Base-by-base conservation (phyloP, 495 filamentous ascomycete genomes). In the Lentithecium fluviatile region DNA sequence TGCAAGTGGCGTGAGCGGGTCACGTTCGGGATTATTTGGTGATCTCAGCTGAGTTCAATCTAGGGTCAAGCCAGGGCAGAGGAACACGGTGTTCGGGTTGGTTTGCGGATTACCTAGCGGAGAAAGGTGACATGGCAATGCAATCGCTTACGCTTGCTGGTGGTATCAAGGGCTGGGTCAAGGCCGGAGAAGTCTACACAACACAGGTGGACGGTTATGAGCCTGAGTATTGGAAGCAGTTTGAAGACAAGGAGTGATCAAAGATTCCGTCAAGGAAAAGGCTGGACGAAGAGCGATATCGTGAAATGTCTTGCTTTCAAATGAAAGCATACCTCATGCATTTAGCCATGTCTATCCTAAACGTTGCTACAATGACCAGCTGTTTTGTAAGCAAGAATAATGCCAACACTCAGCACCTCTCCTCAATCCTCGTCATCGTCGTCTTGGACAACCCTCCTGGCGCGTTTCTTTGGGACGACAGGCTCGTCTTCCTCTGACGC, bases 141-240 rank as follows among this genome's bases (percentile, higher is more conserved):
- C 59, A 78, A 59, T 72, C 78, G 11, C 56, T 75, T 54, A 76
- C 76, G 5, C 70, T 81, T 42, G 71, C 70, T 15, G 77, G 79
- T n/a, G 79, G 78, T 2, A 74, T 80, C 52, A 75, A 77, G 43
- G 78, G 76, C 2, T 80, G 79, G 79, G 75, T 77, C 0, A 76
- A 76, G 66, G 73, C 66, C 34, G 80, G 78, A 48, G 74, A 71
- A 66, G 13, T 63, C 46, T 75, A 63, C 43, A 66, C 51, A 8
- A 15, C 69, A 15, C 67, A 80, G 63, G 72, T 82, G 66, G 79
- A 82, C 49, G 74, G 72, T 0, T 82, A 73, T 68, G 76, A 79
- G 49, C 70, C 75, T 48, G 65, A 74, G 55, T 75, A 74, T 60
- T 82, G 79, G 79, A 62, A 70, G 61, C 66, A 76, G 64, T 71